phyloP scores from a whole-genome alignment of 2,329 filamentous ascomycete species.

The Boeremia exigua region DNA sequence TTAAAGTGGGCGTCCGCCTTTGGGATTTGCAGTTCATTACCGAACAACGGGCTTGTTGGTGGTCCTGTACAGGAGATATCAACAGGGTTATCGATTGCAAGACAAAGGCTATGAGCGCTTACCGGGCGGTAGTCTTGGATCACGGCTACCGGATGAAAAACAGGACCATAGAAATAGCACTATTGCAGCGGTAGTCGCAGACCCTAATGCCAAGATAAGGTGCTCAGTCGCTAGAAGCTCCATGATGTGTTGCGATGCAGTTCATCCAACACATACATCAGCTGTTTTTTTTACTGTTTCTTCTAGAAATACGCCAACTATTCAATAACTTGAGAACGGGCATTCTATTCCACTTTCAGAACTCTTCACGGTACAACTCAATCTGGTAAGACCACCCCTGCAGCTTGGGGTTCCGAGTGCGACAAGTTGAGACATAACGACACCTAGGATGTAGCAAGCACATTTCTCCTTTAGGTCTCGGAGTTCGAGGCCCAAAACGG shows the following conservation, averaged over 20 bases:
- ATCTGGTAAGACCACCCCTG: not conserved
- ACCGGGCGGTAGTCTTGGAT: conserved; percentile 9
- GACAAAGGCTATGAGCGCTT: no score
- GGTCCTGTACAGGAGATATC: conserved; percentile 6
- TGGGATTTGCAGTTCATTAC: conserved; percentile 17
- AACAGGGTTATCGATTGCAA: no score
- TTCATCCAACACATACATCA: not conserved
- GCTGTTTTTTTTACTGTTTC: not conserved
- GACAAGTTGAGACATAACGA: not conserved
- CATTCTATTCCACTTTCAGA: not conserved
- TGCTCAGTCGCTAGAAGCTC: not conserved
- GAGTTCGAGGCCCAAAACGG: conserved; percentile 3
- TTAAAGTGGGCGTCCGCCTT: conserved; percentile 12
- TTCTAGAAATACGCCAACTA: not conserved
- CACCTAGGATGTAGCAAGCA: not conserved
- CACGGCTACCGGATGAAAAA: conserved; percentile 6
- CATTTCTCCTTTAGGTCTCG: conserved; percentile 8
- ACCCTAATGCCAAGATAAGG: not conserved
- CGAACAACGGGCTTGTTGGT: conserved; percentile 14
- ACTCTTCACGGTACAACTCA: not conserved
- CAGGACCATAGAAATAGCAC: conserved; percentile 6
- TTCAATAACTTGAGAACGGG: not conserved
- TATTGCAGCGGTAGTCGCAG: not conserved
- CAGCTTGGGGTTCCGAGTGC: not conserved
- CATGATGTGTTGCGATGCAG: not conserved